Conservation (phyloP, 202 grass and related monocot genomes). For the Setaria italica region DNA sequence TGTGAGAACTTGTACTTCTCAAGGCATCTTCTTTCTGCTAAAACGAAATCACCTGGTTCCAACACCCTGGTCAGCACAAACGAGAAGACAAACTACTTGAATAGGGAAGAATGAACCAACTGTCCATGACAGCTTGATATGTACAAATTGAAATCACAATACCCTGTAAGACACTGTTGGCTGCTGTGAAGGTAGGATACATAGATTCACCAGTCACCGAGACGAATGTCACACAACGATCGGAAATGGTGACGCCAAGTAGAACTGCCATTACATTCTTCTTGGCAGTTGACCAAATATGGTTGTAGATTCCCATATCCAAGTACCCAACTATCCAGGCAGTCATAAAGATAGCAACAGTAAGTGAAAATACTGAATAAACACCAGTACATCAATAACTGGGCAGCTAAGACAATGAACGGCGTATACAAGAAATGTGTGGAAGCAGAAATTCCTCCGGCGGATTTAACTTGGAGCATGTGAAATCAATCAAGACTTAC, state of each 20-base stretch:
- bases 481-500: constrained; percentile 8
- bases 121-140: not conserved
- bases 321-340: constrained; percentile 5
- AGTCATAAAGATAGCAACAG: not conserved
- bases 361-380: not conserved
- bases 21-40: constrained; percentile 61
- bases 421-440: not conserved
- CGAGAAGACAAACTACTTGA: constrained; percentile 14
- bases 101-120: not conserved
- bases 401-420: not conserved
- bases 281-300: constrained; percentile 57
- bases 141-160: constrained; percentile 26
- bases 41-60: constrained; percentile 58
- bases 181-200: constrained; percentile 73
- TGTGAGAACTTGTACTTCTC: constrained; percentile 62
- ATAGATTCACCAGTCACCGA: constrained; percentile 69
- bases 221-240: constrained; percentile 50
- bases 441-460: not conserved
- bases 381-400: not conserved
- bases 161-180: constrained; percentile 46
- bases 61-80: constrained; percentile 56
- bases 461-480: not conserved
- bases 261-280: constrained; percentile 29
- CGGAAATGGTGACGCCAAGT: constrained; percentile 63
- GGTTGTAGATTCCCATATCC: constrained; percentile 52